These are phyloP conservation scores for Gnaphalium uliginosum DNA, from an alignment of 129 eudicot species.

Conservation along the genomic window DNA sequence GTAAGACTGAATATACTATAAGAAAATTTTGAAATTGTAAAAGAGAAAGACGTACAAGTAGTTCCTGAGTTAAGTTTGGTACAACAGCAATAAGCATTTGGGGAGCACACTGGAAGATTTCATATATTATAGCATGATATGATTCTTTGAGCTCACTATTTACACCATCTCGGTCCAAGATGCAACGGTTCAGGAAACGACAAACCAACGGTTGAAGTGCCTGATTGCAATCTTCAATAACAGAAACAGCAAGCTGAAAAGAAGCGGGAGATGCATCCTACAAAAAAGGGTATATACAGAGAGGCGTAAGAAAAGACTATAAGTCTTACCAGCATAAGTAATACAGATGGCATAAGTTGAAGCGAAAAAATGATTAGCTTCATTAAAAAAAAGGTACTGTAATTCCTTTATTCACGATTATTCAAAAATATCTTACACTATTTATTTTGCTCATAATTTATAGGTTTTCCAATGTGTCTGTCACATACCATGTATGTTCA, in stretches of 20 bases:
- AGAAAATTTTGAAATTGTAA: not conserved
- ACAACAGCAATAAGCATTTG: slow-evolving; percentile 70
- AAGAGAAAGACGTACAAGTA: slow-evolving; percentile 54
- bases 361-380: too few species aligned
- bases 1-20: not conserved
- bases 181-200: slow-evolving; percentile 79
- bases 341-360: not conserved
- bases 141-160: slow-evolving; percentile 66
- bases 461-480: not conserved
- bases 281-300: slow-evolving; percentile 2
- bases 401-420: slow-evolving; percentile 2
- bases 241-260: slow-evolving; percentile 69
- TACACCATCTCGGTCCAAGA: slow-evolving; percentile 64
- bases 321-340: slow-evolving; percentile 1
- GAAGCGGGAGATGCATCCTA: slow-evolving; percentile 71
- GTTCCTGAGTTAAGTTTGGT: slow-evolving; percentile 76
- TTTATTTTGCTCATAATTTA: not conserved
- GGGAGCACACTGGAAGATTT: slow-evolving; percentile 72
- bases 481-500: not conserved
- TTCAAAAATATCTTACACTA: slow-evolving; percentile 8
- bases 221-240: slow-evolving; percentile 61
- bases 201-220: slow-evolving; percentile 61
- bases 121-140: slow-evolving; percentile 73
- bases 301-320: not conserved
- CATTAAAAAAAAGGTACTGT: not conserved